phyloP scores from a whole-genome alignment of 2,329 filamentous ascomycete genomes.

The Clarireedia hainanense region DNA sequence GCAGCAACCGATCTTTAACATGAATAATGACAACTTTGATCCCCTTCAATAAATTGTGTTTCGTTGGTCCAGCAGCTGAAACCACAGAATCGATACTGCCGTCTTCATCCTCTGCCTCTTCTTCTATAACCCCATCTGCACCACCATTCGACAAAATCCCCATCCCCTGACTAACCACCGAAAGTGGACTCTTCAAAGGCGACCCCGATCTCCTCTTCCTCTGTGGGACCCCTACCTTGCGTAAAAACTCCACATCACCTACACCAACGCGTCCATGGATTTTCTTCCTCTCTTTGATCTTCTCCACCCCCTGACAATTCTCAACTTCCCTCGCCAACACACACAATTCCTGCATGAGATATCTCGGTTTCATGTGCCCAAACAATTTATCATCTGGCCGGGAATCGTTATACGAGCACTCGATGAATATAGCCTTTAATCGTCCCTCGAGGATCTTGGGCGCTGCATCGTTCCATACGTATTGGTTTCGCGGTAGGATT shows the following conservation, averaged over 20 bases:
- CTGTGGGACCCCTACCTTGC: no score
- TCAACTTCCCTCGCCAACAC: conserved; percentile 47
- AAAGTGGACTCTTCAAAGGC: no score
- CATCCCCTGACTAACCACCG: no score
- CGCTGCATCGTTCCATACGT: conserved; percentile 82
- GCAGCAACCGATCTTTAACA: conserved; percentile 59
- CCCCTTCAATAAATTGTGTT: conserved; percentile 45
- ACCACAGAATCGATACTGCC: neutral
- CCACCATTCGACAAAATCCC: no score
- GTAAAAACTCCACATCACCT: no score
- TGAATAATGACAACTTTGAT: conserved; percentile 85
- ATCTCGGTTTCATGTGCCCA: conserved; percentile 79
- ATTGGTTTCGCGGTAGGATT: conserved; percentile 68
- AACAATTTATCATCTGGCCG: conserved; percentile 73
- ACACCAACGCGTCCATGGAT: no score
- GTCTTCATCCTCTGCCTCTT: neutral
- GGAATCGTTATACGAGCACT: conserved; percentile 85
- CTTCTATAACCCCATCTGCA: neutral
- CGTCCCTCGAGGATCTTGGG: conserved; percentile 69
- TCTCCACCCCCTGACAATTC: neutral
- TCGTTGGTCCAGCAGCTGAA: neutral
- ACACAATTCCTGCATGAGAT: conserved; percentile 71
- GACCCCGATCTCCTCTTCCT: no score
- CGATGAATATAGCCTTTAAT: conserved; percentile 81
- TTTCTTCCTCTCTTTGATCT: neutral